Percentiles rank a stretch among this genome's conserved stretches.
phyloP scores from a whole-genome alignment of 2,329 filamentous ascomycete species.

The Cordyceps militaris region DNA sequence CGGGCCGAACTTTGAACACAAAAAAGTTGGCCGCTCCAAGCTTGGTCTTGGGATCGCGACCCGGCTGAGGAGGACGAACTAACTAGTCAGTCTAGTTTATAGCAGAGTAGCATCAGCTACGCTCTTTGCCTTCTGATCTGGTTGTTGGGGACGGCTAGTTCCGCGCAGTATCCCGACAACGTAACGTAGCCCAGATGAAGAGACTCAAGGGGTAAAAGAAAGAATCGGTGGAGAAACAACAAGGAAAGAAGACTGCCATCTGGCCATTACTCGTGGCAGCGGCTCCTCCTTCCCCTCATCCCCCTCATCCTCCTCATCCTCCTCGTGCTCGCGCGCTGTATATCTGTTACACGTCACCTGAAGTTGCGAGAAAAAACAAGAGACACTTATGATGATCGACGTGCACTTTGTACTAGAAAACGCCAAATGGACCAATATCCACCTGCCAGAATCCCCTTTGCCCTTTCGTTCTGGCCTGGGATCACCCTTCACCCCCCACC shows the following conservation, averaged over 20 bases:
- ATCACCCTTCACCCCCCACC: not conserved
- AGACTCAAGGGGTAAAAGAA: not conserved
- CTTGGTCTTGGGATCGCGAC: conserved; percentile 1
- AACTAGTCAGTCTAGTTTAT: conserved; percentile 6
- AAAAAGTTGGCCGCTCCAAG: too few relatives aligned
- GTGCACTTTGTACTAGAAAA: not conserved
- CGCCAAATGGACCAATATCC: not conserved
- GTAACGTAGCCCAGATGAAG: not conserved
- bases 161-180: not conserved
- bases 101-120: not conserved
- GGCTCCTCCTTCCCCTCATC: too few relatives aligned
- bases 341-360: not conserved
- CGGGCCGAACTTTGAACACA: not conserved
- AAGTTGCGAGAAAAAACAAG: not conserved
- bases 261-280: not conserved
- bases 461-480: not conserved
- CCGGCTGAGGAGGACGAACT: not conserved
- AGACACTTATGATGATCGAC: not conserved
- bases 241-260: not conserved
- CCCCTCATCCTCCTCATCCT: too few relatives aligned
- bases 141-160: not conserved
- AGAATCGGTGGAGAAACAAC: not conserved
- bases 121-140: not conserved
- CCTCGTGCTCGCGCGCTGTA: too few relatives aligned
- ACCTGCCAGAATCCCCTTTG: not conserved